Evolutionary conservation across 345 rosid species (phyloP).

Genomic region (Psidium friedrichsthalianum): DNA sequence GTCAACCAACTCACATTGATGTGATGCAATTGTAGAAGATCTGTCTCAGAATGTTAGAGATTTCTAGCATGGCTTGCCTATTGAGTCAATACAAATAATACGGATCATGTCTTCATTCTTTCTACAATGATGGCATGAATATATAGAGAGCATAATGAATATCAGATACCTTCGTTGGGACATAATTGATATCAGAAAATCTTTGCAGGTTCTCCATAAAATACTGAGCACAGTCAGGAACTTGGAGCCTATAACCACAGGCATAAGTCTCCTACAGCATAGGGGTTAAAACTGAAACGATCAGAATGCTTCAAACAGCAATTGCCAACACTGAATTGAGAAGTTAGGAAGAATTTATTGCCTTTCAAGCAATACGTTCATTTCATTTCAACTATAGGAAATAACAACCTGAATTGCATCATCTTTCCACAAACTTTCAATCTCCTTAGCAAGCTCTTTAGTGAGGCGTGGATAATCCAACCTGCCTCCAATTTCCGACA

Average conservation of each 20-base stretch:
- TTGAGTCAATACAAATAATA: no score
- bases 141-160: neutral
- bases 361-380: neutral
- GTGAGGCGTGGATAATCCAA: constrained; percentile 68
- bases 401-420: constrained; percentile 76
- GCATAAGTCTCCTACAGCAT: constrained; percentile 58
- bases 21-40: neutral
- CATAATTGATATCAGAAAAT: constrained; percentile 61
- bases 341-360: neutral
- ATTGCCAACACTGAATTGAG: neutral
- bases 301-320: neutral
- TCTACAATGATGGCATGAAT: neutral
- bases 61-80: neutral
- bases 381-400: neutral
- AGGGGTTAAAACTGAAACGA: neutral
- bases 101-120: neutral
- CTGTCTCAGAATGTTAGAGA: neutral
- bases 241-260: constrained; percentile 82
- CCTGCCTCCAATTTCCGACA: constrained; percentile 75
- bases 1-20: neutral
- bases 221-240: constrained; percentile 86
- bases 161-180: constrained; percentile 78
- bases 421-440: constrained; percentile 86
- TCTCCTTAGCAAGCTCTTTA: constrained; percentile 61
- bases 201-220: constrained; percentile 92